These are phyloP conservation scores for Xylariaceae sp. DNA, from an alignment of 2,329 filamentous ascomycete species.

Conservation along the genomic window DNA sequence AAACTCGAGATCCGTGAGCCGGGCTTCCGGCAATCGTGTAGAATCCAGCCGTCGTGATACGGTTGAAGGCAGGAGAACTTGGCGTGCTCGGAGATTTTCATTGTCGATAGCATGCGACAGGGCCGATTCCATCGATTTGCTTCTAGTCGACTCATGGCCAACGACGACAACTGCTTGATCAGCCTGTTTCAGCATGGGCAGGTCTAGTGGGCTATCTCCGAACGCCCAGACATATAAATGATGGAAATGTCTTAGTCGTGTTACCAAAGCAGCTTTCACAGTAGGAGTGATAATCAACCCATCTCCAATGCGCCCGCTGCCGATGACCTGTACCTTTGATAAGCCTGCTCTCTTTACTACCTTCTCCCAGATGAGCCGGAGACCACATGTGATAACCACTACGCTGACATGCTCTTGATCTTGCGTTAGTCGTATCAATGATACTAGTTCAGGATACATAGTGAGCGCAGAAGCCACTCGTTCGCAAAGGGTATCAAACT, in stretches of 20 bases:
- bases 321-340: constrained; percentile 53
- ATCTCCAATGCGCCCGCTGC: constrained; percentile 50
- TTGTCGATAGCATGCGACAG: constrained; percentile 47
- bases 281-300: constrained; percentile 53
- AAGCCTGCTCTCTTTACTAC: constrained; percentile 50
- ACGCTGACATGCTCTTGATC: constrained; percentile 43
- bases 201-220: constrained; percentile 62
- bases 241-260: constrained; percentile 40
- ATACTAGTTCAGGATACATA: constrained; percentile 51
- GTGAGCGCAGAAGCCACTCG: constrained; percentile 44
- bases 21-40: constrained; percentile 44
- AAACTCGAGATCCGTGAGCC: constrained; percentile 36
- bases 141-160: constrained; percentile 49
- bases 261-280: constrained; percentile 54
- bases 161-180: constrained; percentile 59
- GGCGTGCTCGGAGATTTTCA: constrained; percentile 44
- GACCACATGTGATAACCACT: constrained; percentile 59
- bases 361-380: constrained; percentile 57
- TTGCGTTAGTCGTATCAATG: constrained; percentile 43
- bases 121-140: constrained; percentile 53
- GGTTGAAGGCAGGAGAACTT: constrained; percentile 48
- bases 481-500: constrained; percentile 50
- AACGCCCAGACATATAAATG: constrained; percentile 54
- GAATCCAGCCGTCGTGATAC: constrained; percentile 46
- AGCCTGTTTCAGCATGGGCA: constrained; percentile 58